Percentiles rank a stretch among this genome's conserved stretches.
These are phyloP conservation scores for Raffaelea ambrosiae DNA, from an alignment of 2,329 filamentous ascomycete species.

Conservation along the genomic window DNA sequence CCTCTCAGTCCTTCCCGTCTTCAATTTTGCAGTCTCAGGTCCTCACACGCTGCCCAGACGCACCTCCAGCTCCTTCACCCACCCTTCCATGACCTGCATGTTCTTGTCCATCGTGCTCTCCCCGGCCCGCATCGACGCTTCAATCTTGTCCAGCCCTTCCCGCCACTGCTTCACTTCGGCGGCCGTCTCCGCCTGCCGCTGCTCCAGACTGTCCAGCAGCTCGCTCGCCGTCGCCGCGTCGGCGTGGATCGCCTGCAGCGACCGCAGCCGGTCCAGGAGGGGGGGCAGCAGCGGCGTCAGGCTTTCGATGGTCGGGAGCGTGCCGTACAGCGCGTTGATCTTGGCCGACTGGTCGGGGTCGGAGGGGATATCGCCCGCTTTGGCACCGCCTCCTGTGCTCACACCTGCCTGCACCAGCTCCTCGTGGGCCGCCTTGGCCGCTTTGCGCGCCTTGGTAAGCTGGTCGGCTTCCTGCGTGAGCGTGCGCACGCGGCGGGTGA, in stretches of 20 bases:
- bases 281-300: conserved; percentile 78
- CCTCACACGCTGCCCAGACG: conserved; percentile 48
- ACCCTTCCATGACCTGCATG: conserved; percentile 74
- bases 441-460: conserved; percentile 55
- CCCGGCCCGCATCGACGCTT: conserved; percentile 62
- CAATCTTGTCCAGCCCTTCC: conserved; percentile 70
- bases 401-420: conserved; percentile 40
- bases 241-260: conserved; percentile 74
- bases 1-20: too few relatives aligned
- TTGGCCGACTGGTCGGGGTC: conserved; percentile 70
- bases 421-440: conserved; percentile 54
- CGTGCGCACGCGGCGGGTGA: conserved; percentile 61
- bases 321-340: conserved; percentile 85
- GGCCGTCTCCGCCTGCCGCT: conserved; percentile 71
- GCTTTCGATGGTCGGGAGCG: conserved; percentile 79
- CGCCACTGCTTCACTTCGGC: conserved; percentile 81
- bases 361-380: conserved; percentile 26
- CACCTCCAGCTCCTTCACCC: conserved; percentile 80
- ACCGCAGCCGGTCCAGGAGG: conserved; percentile 76
- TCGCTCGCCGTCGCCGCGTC: conserved; percentile 76
- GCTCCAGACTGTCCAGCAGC: conserved; percentile 69
- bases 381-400: conserved; percentile 14
- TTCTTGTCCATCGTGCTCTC: conserved; percentile 68
- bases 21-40: too few relatives aligned
- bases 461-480: conserved; percentile 65